Evolutionary conservation across 495 filamentous ascomycete species (phyloP).

Genomic region (Tuber indicum): DNA sequence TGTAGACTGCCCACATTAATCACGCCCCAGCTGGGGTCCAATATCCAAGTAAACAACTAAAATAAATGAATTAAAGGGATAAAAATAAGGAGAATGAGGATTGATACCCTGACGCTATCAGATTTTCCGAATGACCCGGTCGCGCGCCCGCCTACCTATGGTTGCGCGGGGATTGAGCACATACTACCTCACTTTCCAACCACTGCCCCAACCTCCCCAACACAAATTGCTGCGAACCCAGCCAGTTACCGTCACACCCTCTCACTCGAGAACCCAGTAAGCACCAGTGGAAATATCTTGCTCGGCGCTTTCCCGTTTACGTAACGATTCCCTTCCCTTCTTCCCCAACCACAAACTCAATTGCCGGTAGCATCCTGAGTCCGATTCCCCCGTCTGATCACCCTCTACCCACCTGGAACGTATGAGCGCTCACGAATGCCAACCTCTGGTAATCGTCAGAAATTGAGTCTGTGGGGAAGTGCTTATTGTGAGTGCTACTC

Average conservation of each 20-base stretch:
- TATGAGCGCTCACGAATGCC: background rate
- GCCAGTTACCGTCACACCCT: background rate
- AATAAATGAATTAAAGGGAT: background rate
- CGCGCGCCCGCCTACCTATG: background rate
- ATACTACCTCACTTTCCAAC: background rate
- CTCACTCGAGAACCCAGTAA: background rate
- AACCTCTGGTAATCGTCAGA: background rate
- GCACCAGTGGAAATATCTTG: background rate
- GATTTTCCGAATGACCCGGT: background rate
- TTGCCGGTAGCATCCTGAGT: background rate
- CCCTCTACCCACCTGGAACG: background rate
- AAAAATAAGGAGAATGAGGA: background rate
- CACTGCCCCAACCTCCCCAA: background rate
- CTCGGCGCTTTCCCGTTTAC: background rate
- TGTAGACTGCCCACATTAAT: background rate
- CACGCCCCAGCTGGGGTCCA: background rate
- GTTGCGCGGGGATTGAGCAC: background rate
- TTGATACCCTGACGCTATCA: background rate
- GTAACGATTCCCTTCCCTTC: background rate
- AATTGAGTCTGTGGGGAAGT: background rate
- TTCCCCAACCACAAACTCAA: background rate
- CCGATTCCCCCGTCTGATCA: conserved; percentile 3
- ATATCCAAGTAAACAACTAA: background rate
- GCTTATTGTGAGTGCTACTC: background rate
- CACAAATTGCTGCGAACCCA: background rate